Percentiles rank a stretch among this genome's conserved stretches.
phyloP scores from a whole-genome alignment of 1,139 yeast species.

The Zygoascus meyerae region DNA sequence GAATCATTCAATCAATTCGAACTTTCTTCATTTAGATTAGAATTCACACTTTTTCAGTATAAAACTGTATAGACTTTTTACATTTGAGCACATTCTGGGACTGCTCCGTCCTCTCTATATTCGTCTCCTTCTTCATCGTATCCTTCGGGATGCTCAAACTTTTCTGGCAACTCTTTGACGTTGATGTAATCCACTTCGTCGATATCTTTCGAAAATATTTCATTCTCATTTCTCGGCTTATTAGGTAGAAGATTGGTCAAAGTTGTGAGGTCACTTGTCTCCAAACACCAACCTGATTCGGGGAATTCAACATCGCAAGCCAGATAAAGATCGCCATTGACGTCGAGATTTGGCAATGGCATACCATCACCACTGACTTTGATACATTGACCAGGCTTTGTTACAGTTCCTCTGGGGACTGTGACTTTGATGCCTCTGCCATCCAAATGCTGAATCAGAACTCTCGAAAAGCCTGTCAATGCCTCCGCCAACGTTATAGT shows the following conservation, averaged over 20 bases:
- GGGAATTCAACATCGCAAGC: slow-evolving; percentile 76
- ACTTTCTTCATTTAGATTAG: background rate
- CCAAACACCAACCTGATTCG: slow-evolving; percentile 42
- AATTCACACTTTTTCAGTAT: background rate
- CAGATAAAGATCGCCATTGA: slow-evolving; percentile 70
- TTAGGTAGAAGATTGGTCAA: slow-evolving; percentile 25
- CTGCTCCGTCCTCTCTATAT: slow-evolving; percentile 11
- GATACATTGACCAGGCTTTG: slow-evolving; percentile 70
- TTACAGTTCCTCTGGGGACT: slow-evolving; percentile 59
- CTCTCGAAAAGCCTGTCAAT: slow-evolving; percentile 68
- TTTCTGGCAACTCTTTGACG: slow-evolving; percentile 1
- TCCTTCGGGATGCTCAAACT: background rate
- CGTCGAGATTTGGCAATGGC: slow-evolving; percentile 48
- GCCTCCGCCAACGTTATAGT: slow-evolving; percentile 72
- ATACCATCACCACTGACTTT: slow-evolving; percentile 76
- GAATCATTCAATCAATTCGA: background rate
- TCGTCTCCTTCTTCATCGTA: slow-evolving; percentile 13
- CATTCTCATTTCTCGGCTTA: slow-evolving; percentile 15
- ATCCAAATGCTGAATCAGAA: slow-evolving; percentile 71
- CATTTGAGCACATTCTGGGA: slow-evolving; percentile 24
- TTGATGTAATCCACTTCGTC: slow-evolving; percentile 23
- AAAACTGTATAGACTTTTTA: slow-evolving; percentile 10
- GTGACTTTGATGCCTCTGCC: slow-evolving; percentile 66
- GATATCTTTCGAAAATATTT: slow-evolving; percentile 18
- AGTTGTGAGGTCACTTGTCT: slow-evolving; percentile 25